These are phyloP conservation scores for Paecilomyces fulvus DNA, from an alignment of 2,329 filamentous ascomycete genomes.

Conservation along the genomic window DNA sequence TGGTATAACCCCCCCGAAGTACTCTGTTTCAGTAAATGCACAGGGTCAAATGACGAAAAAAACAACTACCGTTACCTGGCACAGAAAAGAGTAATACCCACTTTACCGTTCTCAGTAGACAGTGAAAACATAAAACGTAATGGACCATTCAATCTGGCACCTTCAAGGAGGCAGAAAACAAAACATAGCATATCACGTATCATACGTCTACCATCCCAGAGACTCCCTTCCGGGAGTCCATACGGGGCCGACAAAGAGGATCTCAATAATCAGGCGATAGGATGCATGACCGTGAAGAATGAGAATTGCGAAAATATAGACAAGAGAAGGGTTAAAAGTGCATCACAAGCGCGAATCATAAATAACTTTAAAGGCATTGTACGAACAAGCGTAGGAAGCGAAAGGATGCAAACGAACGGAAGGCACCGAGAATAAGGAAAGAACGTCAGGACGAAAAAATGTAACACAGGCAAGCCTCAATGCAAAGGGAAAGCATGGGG, in stretches of 20 bases:
- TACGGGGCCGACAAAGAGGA: neutral
- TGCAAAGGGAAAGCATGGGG: neutral
- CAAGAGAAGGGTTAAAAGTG: neutral
- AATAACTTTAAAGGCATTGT: neutral
- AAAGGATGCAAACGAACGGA: neutral
- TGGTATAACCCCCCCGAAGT: neutral
- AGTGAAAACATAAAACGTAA: neutral
- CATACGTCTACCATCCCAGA: neutral
- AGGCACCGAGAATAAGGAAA: neutral
- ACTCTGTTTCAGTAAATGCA: too few relatives aligned
- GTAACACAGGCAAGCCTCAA: neutral
- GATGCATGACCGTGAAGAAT: neutral
- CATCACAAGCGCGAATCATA: neutral
- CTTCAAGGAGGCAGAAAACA: neutral
- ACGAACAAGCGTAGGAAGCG: neutral
- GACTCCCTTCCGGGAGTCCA: neutral
- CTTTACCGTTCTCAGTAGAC: neutral
- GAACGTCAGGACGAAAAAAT: neutral
- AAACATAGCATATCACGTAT: neutral
- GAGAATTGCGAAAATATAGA: neutral
- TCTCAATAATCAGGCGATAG: neutral
- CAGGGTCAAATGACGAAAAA: neutral
- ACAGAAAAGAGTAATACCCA: neutral
- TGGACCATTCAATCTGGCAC: neutral
- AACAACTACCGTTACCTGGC: neutral